Evolutionary conservation across 2,329 filamentous ascomycete species (phyloP), one percentile per base, ranked within the genome.

Genomic region (Exophiala mesophila): DNA sequence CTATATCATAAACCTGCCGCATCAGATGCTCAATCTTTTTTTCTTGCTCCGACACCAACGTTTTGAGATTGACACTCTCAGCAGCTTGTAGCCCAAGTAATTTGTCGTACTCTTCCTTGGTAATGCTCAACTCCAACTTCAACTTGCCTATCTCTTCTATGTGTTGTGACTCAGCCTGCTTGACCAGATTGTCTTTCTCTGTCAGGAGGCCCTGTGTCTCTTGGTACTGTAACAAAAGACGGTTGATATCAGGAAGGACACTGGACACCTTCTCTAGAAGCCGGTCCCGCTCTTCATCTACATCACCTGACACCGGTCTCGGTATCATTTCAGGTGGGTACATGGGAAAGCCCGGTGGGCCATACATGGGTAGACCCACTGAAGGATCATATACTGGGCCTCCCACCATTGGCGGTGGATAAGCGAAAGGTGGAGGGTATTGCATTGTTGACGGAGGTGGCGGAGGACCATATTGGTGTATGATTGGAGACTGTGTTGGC

Each of bases 151-250:
- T 64, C 26, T 64, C 33, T 65, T 64, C 51, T 63, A 67, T 66
- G 47, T 76, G 70, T 45, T 74, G 70, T 30, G 59, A 60, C 45
- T 70, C 64, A 15, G 70, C 62, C 44, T 73, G 66, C 40, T 69
- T 71, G 46, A 72, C 67, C 36, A 72, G 62, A 20, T 70, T 67
- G 46, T 75, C 72, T 12, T 71, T 65, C 21, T 66, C 63, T 19
- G 64, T 66, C 8, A 76, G 62, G 53, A 74, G 71, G 38, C 61
- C 68, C 42, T 74, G 69, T 3, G 70, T 71, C 41, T 70, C 69
- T 47, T 70, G 72, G 58, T 73, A 76, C 34, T 68, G 67, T 42
- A 60, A 56, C 20, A 67, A 57, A 36, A 69, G 57, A 34, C 63
- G 62, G 44, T 63, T 66, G 45, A 72, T 63, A 40, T 72, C 69